Evolutionary conservation across 345 rosid species (phyloP), one percentile per base, ranked within the genome.

Genomic region (Salix dunnii): DNA sequence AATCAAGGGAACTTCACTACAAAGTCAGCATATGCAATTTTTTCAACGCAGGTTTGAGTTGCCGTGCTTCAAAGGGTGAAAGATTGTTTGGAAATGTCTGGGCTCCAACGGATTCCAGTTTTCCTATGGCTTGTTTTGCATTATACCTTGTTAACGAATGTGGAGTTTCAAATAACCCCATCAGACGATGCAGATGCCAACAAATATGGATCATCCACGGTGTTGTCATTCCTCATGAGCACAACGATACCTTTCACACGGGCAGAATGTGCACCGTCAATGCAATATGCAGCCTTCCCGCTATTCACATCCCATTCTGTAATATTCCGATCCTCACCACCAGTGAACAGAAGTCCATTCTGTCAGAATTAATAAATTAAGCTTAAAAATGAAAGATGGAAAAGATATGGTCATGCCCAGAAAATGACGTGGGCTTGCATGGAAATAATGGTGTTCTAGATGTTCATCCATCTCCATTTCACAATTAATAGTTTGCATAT

Each of bases 151-250:
- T 11, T 46, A 12, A 46, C 16, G 49, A 46, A 46, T 46, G 49
- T 46, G 49, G 33, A 46, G 18, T 46, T 46, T 17, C 49, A 46
- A 46, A 46, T 46, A 13, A 90, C 76, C 70, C 99, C 99, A 84
- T 96, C 99, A 0, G 98, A 91, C 0, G 98, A 93, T 70, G 97
- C 97, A 7, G 97, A 93, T 20, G 95, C 90, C 81, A 92, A 78
- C 40, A 96, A 75, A 84, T 80, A 87, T 13, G 97, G 97, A 75
- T 89, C 91, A 65, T 90, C 93, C 8, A 68, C 86, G 30, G 77
- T 88, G 72, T 70, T 82, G 21, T 67, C 83, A 72, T 73, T 91
- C 82, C 81, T 85, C 13, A 87, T 87, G 38, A 93, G 91, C 63
- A 90, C 90, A 21, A 89, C 94, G 42, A 96, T 72, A 73, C 99